A percentile compares a stretch with the other conserved stretches of the same genome.
phyloP scores from a whole-genome alignment of 75 land plant species.

The Chamaecyparis obtusa region DNA sequence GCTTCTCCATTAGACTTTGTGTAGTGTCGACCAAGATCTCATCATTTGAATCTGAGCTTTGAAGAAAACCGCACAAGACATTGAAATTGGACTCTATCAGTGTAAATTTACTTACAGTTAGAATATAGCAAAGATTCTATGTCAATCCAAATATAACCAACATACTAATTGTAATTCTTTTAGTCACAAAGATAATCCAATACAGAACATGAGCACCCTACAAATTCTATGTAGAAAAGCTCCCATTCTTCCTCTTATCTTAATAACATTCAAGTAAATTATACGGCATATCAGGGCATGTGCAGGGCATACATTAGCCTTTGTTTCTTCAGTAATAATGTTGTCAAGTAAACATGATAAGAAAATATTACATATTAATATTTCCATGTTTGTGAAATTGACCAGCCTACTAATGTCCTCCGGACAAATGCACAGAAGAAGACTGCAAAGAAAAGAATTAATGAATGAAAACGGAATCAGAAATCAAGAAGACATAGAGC shows the following conservation, averaged over 20 bases:
- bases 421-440: neutral
- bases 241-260: neutral
- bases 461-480: neutral
- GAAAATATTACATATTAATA: neutral
- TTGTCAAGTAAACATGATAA: neutral
- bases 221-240: neutral
- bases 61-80: constrained; percentile 3
- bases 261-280: neutral
- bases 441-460: neutral
- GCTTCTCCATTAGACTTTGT: constrained; percentile 60
- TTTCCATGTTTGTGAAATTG: neutral
- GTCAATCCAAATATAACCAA: neutral
- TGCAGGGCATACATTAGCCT: neutral
- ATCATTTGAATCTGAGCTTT: constrained; percentile 29
- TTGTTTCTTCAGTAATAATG: neutral
- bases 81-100: constrained; percentile 4
- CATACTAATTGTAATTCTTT: neutral
- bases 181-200: neutral
- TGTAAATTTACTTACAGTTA: neutral
- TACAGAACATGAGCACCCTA: neutral
- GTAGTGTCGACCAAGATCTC: constrained; percentile 36
- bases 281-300: neutral
- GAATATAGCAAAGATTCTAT: neutral
- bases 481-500: neutral
- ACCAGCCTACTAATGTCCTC: neutral